phyloP scores from a whole-genome alignment of 2,329 filamentous ascomycete genomes.

The Nigrospora osmanthi region DNA sequence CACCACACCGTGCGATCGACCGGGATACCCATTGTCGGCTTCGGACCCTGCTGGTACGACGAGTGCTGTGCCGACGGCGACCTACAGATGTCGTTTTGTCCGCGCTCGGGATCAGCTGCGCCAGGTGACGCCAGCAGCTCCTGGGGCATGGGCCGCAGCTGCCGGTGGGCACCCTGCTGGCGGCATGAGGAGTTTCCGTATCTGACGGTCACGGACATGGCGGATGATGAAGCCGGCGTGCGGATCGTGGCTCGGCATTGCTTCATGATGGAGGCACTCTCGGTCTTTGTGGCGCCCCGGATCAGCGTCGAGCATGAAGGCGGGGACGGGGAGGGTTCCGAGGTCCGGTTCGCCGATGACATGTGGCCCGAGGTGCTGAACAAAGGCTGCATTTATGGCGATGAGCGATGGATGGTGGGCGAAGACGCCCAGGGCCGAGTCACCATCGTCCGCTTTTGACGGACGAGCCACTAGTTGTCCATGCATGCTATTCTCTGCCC shows the following conservation, averaged over 20 bases:
- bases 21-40: constrained; percentile 42
- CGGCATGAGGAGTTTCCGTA: constrained; percentile 46
- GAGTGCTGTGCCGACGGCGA: constrained; percentile 35
- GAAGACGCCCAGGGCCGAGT: constrained; percentile 43
- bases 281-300: constrained; percentile 31
- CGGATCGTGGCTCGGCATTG: constrained; percentile 35
- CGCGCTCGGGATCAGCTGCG: constrained; percentile 28
- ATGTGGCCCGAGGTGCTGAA: constrained; percentile 40
- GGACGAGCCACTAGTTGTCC: too few relatives aligned
- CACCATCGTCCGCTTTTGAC: constrained; percentile 44
- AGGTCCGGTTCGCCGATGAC: constrained; percentile 32
- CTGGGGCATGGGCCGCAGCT: constrained; percentile 12
- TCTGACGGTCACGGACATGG: constrained; percentile 36
- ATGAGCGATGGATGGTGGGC: constrained; percentile 55
- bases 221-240: constrained; percentile 36
- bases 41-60: constrained; percentile 42
- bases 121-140: constrained; percentile 3
- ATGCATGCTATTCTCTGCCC: too few relatives aligned
- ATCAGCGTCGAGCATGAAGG: constrained; percentile 23
- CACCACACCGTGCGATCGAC: constrained; percentile 39
- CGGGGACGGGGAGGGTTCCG: constrained; percentile 12
- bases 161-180: constrained; percentile 38
- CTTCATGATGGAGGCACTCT: constrained; percentile 38
- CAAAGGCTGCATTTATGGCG: constrained; percentile 47
- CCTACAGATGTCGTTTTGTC: constrained; percentile 34